Percentiles rank a stretch among this genome's conserved stretches.
phyloP scores from a whole-genome alignment of 1,284 basidiomycete genomes.

The Sanguinoderma infundibulare region DNA sequence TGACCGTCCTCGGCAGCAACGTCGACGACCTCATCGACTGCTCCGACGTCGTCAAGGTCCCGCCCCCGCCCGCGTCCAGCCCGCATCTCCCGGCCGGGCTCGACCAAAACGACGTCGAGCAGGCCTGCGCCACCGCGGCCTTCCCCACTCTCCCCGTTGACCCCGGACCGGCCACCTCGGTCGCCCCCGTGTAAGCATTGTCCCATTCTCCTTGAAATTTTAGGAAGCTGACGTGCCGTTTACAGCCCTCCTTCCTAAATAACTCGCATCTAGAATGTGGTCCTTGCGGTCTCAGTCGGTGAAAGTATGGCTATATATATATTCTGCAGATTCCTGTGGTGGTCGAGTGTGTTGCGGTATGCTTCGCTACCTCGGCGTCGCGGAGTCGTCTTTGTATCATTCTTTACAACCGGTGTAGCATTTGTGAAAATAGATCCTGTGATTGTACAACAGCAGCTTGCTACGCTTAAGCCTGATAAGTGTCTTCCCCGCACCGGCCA shows the following conservation, averaged over 20 bases:
- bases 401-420: background rate
- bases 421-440: background rate
- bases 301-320: constrained; percentile 2
- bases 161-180: constrained; percentile 35
- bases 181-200: constrained; percentile 37
- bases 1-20: constrained; percentile 38
- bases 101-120: constrained; percentile 30
- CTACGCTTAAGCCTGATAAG: background rate
- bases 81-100: constrained; percentile 34
- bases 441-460: background rate
- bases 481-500: no score
- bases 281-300: background rate
- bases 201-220: background rate
- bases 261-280: background rate
- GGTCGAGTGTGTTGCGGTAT: background rate
- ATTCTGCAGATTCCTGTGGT: background rate
- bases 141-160: constrained; percentile 38
- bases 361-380: background rate
- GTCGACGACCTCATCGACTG: constrained; percentile 29
- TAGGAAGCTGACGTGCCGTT: background rate
- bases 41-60: constrained; percentile 33
- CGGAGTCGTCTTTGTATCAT: background rate
- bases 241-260: constrained; percentile 24
- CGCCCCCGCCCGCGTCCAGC: constrained; percentile 20
- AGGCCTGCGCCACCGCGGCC: constrained; percentile 27